These are phyloP conservation scores for Neopestalotiopsis clavispora DNA, from an alignment of 2,329 filamentous ascomycete species.

Conservation along the genomic window DNA sequence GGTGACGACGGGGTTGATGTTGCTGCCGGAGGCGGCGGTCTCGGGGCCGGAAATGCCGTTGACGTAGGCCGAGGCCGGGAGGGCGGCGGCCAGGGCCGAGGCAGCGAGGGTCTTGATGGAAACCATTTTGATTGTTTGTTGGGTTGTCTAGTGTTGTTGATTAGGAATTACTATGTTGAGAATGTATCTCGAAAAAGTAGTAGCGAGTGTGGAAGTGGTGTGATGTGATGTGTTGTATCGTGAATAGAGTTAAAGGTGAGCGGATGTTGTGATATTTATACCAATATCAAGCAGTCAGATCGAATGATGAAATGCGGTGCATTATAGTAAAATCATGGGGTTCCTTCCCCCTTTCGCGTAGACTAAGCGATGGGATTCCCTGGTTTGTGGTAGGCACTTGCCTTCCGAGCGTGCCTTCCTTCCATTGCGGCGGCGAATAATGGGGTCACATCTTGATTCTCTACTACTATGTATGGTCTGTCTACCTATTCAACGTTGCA, in stretches of 20 bases:
- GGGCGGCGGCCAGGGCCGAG: constrained; percentile 27
- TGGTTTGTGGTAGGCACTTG: too few species aligned
- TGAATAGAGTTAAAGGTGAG: too few species aligned
- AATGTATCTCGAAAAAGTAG: too few species aligned
- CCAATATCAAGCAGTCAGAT: too few species aligned
- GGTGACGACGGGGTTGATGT: constrained; percentile 30
- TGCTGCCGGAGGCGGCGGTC: constrained; percentile 29
- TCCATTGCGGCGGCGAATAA: too few species aligned
- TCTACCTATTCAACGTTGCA: constrained; percentile 13
- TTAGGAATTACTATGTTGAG: too few species aligned
- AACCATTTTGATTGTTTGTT: constrained; percentile 29
- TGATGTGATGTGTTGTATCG: too few species aligned
- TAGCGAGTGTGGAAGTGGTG: too few species aligned
- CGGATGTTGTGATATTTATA: neutral
- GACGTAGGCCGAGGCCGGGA: constrained; percentile 31
- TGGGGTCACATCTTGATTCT: too few species aligned
- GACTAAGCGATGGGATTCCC: too few species aligned
- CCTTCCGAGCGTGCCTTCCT: too few species aligned
- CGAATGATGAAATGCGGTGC: neutral
- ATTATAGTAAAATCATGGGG: neutral
- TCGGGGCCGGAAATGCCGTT: constrained; percentile 28
- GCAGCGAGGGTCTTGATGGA: constrained; percentile 32
- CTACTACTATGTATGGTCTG: neutral
- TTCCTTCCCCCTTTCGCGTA: neutral
- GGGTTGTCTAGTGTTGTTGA: neutral